Evolutionary conservation across 371 early-diverging fungal genomes (phyloP).

Genomic region (Neoconidiobolus thromboides): DNA sequence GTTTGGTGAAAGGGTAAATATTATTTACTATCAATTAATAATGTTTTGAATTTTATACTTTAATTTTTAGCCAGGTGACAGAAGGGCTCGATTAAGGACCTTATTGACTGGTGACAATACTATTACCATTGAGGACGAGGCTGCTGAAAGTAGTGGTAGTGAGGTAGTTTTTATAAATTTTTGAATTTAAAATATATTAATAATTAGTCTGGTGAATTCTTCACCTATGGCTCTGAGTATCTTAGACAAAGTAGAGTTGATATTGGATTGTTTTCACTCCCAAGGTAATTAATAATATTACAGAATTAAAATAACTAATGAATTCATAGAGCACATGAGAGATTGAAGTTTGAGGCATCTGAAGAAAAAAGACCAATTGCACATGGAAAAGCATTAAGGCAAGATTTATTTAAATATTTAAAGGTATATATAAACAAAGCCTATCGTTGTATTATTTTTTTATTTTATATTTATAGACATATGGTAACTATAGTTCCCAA

Average conservation of each 20-base stretch:
- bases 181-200: neutral
- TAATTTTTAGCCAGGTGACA: slow-evolving; percentile 55
- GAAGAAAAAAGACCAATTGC: slow-evolving; percentile 51
- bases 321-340: slow-evolving; percentile 37
- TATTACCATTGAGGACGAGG: slow-evolving; percentile 11
- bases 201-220: slow-evolving; percentile 49
- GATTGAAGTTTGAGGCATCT: slow-evolving; percentile 42
- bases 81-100: slow-evolving; percentile 64
- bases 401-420: slow-evolving; percentile 51
- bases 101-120: slow-evolving; percentile 38
- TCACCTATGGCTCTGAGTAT: slow-evolving; percentile 52
- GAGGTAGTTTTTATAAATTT: slow-evolving; percentile 6
- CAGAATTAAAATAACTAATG: no score
- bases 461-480: slow-evolving; percentile 21
- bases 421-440: slow-evolving; percentile 21
- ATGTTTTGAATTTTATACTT: neutral
- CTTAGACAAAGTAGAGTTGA: slow-evolving; percentile 46
- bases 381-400: slow-evolving; percentile 46
- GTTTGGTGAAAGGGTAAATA: slow-evolving; percentile 81
- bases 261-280: slow-evolving; percentile 60
- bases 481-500: slow-evolving; percentile 59
- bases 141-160: slow-evolving; percentile 21
- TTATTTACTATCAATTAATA: neutral
- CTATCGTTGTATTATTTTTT: neutral
- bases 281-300: slow-evolving; percentile 24